Base-by-base conservation (phyloP, 2,329 filamentous ascomycete genomes). In the Basipetospora chlamydospora region DNA sequence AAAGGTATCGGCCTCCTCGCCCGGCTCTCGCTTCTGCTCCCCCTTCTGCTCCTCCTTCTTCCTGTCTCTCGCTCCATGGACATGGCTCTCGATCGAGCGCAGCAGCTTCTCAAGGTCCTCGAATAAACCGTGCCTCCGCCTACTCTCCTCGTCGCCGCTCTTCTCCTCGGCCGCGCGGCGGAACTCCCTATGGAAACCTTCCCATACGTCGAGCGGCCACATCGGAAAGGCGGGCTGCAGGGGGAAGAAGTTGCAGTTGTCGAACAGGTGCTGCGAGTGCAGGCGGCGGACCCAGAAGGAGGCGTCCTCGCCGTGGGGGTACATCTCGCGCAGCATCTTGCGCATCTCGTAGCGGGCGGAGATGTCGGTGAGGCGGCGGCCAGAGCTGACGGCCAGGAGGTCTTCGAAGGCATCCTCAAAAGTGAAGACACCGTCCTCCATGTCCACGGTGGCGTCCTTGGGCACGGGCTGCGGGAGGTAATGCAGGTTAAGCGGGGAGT, bases 391-490 rank as follows among this genome's bases (percentile, higher is more conserved):
- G n/a, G 55, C 53, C 10, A 74, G 54, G 12, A 75, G 59, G 42
- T 74, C 70, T 45, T 74, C 69, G 42, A 73, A 73, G 32, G 70
- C 69, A 43, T 73, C 68, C 22, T 64, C 57, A 43, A 70, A 74
- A 7, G 64, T 67, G 45, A 70, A 70, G 23, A 55, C 45, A 26
- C 46, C 48, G 10, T 51, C 32, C 39, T 62, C 56, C 22, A 54
- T 41, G 30, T 54, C 52, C 4, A 50, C 41, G 7, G 61, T 57
- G 2, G 59, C 52, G 42, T 66, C 65, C 6, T 49, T 56, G 1
- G 68, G 67, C 0, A 55, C 46, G 2, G 70, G 70, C 41, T 63
- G 66, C 6, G 53, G 58, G 6, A 71, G 55, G 39, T 58, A 47
- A 31, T 55, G 55, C 13, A 73, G 60, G 26, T 52, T 55, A 12